Percentiles rank a stretch among this genome's conserved stretches.
phyloP scores from a whole-genome alignment of 192 early-diverging fungal genomes.

The Linnemannia exigua region DNA sequence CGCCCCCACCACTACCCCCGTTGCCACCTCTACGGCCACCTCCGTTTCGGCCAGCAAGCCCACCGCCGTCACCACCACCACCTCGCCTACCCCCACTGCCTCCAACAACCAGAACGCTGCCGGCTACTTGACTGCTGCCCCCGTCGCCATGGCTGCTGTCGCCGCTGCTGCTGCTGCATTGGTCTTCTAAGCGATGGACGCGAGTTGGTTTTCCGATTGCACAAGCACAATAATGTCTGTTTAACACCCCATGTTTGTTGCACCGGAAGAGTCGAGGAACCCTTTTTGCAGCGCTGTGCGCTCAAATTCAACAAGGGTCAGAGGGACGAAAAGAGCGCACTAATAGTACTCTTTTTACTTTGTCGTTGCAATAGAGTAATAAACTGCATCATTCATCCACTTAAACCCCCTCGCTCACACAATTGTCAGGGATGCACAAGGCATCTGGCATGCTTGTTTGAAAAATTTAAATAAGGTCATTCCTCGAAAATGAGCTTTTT shows the following conservation, averaged over 20 bases:
- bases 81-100: background rate
- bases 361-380: slow-evolving; percentile 5
- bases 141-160: slow-evolving; percentile 17
- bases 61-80: background rate
- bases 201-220: background rate
- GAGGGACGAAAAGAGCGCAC: background rate
- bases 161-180: slow-evolving; percentile 19
- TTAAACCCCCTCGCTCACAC: background rate
- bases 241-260: background rate
- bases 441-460: too few relatives aligned
- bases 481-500: too few relatives aligned
- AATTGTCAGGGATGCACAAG: background rate
- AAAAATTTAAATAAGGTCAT: background rate
- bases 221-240: background rate
- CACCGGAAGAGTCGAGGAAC: background rate
- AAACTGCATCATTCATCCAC: background rate
- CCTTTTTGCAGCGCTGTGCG: background rate
- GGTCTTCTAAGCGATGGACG: slow-evolving; percentile 5
- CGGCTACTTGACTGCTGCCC: slow-evolving; percentile 2
- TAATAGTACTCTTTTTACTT: background rate
- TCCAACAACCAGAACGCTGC: slow-evolving; percentile 10
- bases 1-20: background rate
- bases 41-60: background rate
- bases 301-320: background rate
- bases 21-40: background rate